Percentiles rank a stretch among this genome's conserved stretches.
Conservation (phyloP, 164 flowering plant species). For the Vitis rotundifolia region DNA sequence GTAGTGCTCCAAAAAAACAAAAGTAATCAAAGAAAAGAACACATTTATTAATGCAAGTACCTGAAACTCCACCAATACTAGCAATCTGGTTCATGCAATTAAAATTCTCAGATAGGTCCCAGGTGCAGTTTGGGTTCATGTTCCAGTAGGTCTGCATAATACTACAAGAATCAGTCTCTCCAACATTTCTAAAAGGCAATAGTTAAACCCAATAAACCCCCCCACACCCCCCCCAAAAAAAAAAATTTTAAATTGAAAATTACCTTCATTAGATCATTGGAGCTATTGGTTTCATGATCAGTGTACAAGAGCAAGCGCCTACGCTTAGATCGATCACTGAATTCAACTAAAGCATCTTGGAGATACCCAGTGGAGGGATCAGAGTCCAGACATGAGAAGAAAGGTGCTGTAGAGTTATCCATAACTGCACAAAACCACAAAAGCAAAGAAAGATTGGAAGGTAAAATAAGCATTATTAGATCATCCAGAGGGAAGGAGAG, state of each 20-base stretch:
- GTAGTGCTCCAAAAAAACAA: neutral
- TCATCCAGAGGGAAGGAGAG: neutral
- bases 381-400: conserved; percentile 21
- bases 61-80: conserved; percentile 18
- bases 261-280: conserved; percentile 23
- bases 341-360: conserved; percentile 63
- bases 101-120: conserved; percentile 25
- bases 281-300: conserved; percentile 1
- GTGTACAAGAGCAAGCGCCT: conserved; percentile 29
- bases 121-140: conserved; percentile 21
- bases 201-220: too few species aligned
- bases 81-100: conserved; percentile 23
- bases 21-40: neutral
- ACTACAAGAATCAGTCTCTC: neutral
- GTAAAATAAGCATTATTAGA: neutral
- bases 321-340: conserved; percentile 44
- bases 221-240: neutral
- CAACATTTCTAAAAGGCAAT: neutral
- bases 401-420: conserved; percentile 27
- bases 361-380: conserved; percentile 61
- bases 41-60: conserved; percentile 8
- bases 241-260: neutral
- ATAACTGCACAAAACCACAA: conserved; percentile 25
- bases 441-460: neutral
- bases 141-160: conserved; percentile 30